A percentile compares a stretch with the other conserved stretches of the same genome.
These are phyloP conservation scores for Cyclostephanos invisitatus DNA, from an alignment of 108 stramenopile genomes.

Conservation along the genomic window DNA sequence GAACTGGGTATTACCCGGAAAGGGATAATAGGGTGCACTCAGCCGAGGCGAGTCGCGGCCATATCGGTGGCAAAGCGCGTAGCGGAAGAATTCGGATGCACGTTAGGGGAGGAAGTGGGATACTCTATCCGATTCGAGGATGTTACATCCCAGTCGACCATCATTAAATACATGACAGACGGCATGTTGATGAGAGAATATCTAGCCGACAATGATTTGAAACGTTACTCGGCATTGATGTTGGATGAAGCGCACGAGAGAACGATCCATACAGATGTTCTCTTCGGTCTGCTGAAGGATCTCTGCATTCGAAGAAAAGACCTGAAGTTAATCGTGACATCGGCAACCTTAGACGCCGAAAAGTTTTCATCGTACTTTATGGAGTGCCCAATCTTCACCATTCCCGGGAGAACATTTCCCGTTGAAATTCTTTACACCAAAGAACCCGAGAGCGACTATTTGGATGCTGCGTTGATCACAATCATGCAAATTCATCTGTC, in stretches of 20 bases:
- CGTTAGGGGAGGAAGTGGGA: conserved; percentile 93
- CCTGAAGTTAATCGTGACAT: conserved; percentile 94
- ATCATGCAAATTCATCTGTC: conserved; percentile 98
- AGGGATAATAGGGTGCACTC: conserved; percentile 98
- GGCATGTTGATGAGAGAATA: conserved; percentile 99
- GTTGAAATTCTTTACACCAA: conserved; percentile 98
- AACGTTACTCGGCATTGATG: conserved; percentile 88
- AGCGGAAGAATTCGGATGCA: conserved; percentile 97
- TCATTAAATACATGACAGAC: conserved; percentile 99
- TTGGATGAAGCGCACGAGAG: conserved; percentile 98
- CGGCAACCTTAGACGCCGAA: conserved; percentile 96
- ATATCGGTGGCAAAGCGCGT: conserved; percentile 99
- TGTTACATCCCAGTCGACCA: conserved; percentile 88
- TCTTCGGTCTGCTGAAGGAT: conserved; percentile 97
- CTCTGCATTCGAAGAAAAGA: conserved; percentile 87
- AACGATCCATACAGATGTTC: conserved; percentile 97
- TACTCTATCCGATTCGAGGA: conserved; percentile 99
- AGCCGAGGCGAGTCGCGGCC: conserved; percentile 98
- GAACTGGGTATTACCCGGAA: conserved; percentile 91
- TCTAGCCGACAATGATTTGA: conserved; percentile 89
- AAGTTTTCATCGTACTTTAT: conserved; percentile 98
- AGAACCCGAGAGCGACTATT: conserved; percentile 96
- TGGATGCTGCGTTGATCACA: conserved; percentile 95
- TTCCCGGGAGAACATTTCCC: conserved; percentile 96
- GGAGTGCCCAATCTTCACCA: conserved; percentile 95